Conservation (phyloP, 2,329 filamentous ascomycete species). For the Fusarium penzigii region DNA sequence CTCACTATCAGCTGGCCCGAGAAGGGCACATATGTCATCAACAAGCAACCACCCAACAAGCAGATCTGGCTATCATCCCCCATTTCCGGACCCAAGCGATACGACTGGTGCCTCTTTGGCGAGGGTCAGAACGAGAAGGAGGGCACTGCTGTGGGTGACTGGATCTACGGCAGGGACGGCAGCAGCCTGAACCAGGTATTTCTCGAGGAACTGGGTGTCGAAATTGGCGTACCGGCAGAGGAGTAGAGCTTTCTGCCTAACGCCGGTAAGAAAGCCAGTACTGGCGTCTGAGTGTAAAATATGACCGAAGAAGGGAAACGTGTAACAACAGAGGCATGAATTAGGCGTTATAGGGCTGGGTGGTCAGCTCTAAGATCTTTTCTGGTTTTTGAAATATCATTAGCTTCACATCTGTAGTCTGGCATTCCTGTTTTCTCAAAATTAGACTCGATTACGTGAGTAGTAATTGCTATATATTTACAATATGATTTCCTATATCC, state of each 20-base stretch:
- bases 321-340: constrained; percentile 11
- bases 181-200: constrained; percentile 72
- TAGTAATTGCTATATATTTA: constrained; percentile 1
- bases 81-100: constrained; percentile 87
- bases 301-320: constrained; percentile 3
- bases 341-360: constrained; percentile 21
- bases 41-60: constrained; percentile 98
- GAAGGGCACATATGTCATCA: constrained; percentile 85
- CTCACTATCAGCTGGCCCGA: constrained; percentile 71
- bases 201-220: constrained; percentile 72
- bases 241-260: constrained; percentile 29
- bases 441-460: neutral
- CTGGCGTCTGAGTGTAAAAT: constrained; percentile 6
- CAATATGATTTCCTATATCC: too few relatives aligned
- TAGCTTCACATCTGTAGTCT: neutral
- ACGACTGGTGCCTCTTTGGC: constrained; percentile 78
- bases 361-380: constrained; percentile 10
- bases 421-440: neutral
- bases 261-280: constrained; percentile 13
- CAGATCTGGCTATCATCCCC: constrained; percentile 97
- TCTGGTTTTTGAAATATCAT: constrained; percentile 1
- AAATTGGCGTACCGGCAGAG: constrained; percentile 43
- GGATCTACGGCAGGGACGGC: constrained; percentile 89
- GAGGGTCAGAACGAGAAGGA: constrained; percentile 76
- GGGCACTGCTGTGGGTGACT: constrained; percentile 71